Evolutionary conservation across 2,329 filamentous ascomycete species (phyloP), one percentile per base, ranked within the genome.

Genomic region (Botryosphaeria dothidea): DNA sequence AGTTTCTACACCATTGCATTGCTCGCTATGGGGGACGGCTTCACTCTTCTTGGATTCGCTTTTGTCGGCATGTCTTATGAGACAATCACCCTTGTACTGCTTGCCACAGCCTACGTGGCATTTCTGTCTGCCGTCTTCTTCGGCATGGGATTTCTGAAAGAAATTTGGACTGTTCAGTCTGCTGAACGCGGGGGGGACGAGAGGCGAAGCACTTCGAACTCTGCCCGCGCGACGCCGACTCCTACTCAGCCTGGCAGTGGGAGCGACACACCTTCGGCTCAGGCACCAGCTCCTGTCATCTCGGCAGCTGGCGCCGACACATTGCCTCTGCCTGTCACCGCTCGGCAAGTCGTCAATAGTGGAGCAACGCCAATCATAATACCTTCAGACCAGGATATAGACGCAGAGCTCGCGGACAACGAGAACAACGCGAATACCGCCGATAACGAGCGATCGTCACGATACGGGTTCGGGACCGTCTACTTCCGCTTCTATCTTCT

Each of bases 91-190:
- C 73, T 88, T 34, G 78, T 85, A 17, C 73, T 88, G 62, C 81
- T 86, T 17, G 81, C 82, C 2, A 81, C 83, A 27, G 84, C 84
- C 2, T 89, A 88, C 71, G 73, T 89, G 19, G 82, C 85, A 0
- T 84, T 88, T 67, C 81, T 88, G 56, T 85, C 84, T 17, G 85
- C 88, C 25, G 84, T 84, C 65, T 86, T 86, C 71, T 85, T 88
- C 64, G 86, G 86, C 34, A 87, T 89, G 78, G 84, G 86, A 61
- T 89, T 90, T 68, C 78, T 89, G 71, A 85, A 88, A 79, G 86
- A 89, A 62, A 86, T 90, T n/a, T 89, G 86, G 87, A 82, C 83
- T 21, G 84, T 88, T 1, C 87, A 89, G 71, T 84, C 80, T 25
- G 82, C 83, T 3, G 82, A 84, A 66, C 74, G 79, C 21, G 75